Percentiles rank a stretch among this genome's conserved stretches.
phyloP scores from a whole-genome alignment of 169 alveolate species.

The Babesia bigemina region DNA sequence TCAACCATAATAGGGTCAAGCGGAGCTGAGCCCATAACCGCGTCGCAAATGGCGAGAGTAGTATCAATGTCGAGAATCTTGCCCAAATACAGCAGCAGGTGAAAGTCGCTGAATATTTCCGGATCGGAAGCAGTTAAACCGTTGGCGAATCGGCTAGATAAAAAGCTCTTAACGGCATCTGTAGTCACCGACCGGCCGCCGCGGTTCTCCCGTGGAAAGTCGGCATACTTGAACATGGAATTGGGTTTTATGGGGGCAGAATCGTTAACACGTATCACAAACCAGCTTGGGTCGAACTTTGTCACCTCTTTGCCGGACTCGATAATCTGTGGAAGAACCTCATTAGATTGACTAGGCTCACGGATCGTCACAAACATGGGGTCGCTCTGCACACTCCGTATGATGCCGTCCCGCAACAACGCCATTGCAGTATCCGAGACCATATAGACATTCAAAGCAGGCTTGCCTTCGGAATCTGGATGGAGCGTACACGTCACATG shows the following conservation, averaged over 20 bases:
- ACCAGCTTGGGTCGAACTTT: constrained; percentile 82
- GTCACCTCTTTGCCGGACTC: constrained; percentile 80
- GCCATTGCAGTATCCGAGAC: constrained; percentile 85
- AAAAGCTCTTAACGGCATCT: constrained; percentile 15
- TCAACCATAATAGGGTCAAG: constrained; percentile 66
- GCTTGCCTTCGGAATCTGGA: constrained; percentile 83
- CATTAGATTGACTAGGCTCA: constrained; percentile 64
- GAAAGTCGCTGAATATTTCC: constrained; percentile 82
- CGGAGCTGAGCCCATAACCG: constrained; percentile 66
- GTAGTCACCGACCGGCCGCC: constrained; percentile 42
- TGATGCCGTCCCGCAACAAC: constrained; percentile 69
- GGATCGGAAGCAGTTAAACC: constrained; percentile 69
- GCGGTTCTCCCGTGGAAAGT: constrained; percentile 80
- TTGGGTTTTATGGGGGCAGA: constrained; percentile 82
- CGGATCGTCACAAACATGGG: constrained; percentile 60
- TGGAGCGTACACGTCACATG: constrained; percentile 83
- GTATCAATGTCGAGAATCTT: constrained; percentile 90
- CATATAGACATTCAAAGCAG: constrained; percentile 85
- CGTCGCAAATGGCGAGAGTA: constrained; percentile 82
- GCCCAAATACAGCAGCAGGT: constrained; percentile 85
- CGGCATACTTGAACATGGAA: constrained; percentile 74
- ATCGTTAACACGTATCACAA: constrained; percentile 80
- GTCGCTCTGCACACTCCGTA: constrained; percentile 69
- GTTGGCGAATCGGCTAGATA: constrained; percentile 22
- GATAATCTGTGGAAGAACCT: constrained; percentile 77